Evolutionary conservation across 441 rosid species (phyloP).

Genomic region (Oxalis stricta): DNA sequence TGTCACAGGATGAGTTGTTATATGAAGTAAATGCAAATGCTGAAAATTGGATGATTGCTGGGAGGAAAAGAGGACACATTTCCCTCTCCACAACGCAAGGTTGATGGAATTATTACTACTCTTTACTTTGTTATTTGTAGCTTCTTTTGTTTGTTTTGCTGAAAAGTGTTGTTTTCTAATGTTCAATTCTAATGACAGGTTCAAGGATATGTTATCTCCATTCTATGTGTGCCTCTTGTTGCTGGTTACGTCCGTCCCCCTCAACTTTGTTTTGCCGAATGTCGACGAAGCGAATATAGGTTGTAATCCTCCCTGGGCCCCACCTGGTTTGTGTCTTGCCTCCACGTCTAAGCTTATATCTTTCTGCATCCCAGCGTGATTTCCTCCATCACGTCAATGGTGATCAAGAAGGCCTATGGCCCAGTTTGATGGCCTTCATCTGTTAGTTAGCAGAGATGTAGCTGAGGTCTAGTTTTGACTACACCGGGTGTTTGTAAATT

Average conservation of each 20-base stretch:
- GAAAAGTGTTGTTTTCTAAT: no score
- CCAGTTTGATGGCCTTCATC: no score
- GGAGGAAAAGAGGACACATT: slow-evolving; percentile 83
- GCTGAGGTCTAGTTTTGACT: slow-evolving; percentile 8
- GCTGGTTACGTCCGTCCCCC: slow-evolving; percentile 95
- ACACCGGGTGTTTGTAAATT: slow-evolving; percentile 10
- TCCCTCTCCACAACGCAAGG: slow-evolving; percentile 66
- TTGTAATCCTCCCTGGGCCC: slow-evolving; percentile 80
- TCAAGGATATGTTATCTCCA: slow-evolving; percentile 69
- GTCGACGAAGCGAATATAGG: slow-evolving; percentile 59
- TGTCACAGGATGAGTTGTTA: slow-evolving; percentile 62
- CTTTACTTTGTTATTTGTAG: not conserved
- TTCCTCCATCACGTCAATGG: not conserved
- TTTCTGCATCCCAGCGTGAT: slow-evolving; percentile 53
- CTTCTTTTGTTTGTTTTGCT: no score
- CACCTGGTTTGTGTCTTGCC: slow-evolving; percentile 90
- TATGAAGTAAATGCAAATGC: slow-evolving; percentile 73
- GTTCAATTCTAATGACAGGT: slow-evolving; percentile 30
- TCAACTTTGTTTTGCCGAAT: slow-evolving; percentile 56
- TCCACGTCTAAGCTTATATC: slow-evolving; percentile 79
- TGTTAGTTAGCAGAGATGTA: not conserved
- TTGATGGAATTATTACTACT: slow-evolving; percentile 14
- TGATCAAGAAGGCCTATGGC: not conserved
- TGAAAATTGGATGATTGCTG: slow-evolving; percentile 95
- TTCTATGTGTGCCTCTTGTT: slow-evolving; percentile 70